phyloP scores from a whole-genome alignment of 495 filamentous ascomycete species.

The Annulohypoxylon nitens region DNA sequence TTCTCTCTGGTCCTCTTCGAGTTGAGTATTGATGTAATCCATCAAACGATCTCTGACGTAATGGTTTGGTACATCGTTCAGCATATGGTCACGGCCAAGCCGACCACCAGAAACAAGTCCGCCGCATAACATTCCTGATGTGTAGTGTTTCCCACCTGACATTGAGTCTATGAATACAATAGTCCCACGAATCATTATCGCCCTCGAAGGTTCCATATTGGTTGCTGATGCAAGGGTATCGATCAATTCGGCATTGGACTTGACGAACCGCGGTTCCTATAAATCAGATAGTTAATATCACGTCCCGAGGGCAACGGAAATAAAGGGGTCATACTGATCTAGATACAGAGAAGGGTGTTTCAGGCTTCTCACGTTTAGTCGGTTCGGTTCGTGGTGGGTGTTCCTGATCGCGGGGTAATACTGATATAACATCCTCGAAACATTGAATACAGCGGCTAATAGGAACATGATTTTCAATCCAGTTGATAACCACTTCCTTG shows the following conservation, averaged over 20 bases:
- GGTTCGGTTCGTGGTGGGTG: not conserved
- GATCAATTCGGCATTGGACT: slow-evolving; percentile 36
- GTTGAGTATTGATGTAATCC: slow-evolving; percentile 32
- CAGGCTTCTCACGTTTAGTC: not conserved
- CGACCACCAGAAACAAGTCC: slow-evolving; percentile 21
- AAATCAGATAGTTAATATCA: too few species aligned
- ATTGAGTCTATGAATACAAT: slow-evolving; percentile 17
- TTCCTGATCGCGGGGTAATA: not conserved
- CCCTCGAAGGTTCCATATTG: not conserved
- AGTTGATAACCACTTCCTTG: not conserved
- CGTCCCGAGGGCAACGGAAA: too few species aligned
- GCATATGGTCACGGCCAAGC: slow-evolving; percentile 34
- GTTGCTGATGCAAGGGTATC: slow-evolving; percentile 19
- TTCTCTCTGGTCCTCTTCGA: slow-evolving; percentile 24
- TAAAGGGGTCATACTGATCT: slow-evolving; percentile 16
- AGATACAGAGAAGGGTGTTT: slow-evolving; percentile 28
- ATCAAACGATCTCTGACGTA: slow-evolving; percentile 34
- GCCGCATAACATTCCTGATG: not conserved
- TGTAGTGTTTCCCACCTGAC: not conserved
- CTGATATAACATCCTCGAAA: slow-evolving; percentile 28
- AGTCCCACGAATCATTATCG: slow-evolving; percentile 7
- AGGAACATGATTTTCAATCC: slow-evolving; percentile 13
- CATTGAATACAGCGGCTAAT: slow-evolving; percentile 26
- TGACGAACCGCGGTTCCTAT: slow-evolving; percentile 8
- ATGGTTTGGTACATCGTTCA: slow-evolving; percentile 34